Evolutionary conservation across 2,329 filamentous ascomycete species (phyloP), one percentile per base, ranked within the genome.

Genomic region (Erysiphe neolycopersici): DNA sequence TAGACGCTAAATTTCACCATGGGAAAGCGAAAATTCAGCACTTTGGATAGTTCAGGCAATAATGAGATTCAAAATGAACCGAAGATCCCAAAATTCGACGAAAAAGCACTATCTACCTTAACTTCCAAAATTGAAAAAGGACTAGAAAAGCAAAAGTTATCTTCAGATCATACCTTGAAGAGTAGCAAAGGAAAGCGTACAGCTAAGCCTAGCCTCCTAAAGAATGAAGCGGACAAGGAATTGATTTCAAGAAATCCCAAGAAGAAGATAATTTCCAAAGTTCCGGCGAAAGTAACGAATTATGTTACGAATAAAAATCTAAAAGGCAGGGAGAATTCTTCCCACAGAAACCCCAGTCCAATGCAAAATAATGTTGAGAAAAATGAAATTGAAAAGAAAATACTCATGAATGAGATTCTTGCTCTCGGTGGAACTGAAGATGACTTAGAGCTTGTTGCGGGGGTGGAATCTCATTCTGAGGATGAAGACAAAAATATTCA

Each of bases 381-480:
- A 17, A 47, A 53, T 19, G 54, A 53, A 38, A 12, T 8, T 14
- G 19, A 29, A 11, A 36, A 35, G 2, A 59, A 61, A 30, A 54
- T 58, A 12, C 60, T 79, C 4, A 59, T 79, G 8, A 66, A 71
- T 45, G 75, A 79, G 52, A 79, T 79, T 47, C 63, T 66, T 49
- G 71, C 70, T 13, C 61, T 79, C 1, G 75, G 73, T 3, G 75
- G 75, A 13, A 71, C 76, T 43, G 70, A 78, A 56, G 64, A 71
- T 37, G 75, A 79, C 48, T 56, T 76, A 38, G 67, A 71, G 32
- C 64, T 79, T 31, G 66, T 79, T 43, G 67, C 64, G 37, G 69
- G 67, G 46, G 59, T 66, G 6, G 60, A 64, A 48, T 70, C 67
- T 1, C 65, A 67, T 44, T 33, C 32, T n/a, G 66, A 69, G 37